A percentile compares a stretch with the other conserved stretches of the same genome.
These are phyloP conservation scores for Venturia asperata DNA, from an alignment of 2,329 filamentous ascomycete genomes.

Conservation along the genomic window DNA sequence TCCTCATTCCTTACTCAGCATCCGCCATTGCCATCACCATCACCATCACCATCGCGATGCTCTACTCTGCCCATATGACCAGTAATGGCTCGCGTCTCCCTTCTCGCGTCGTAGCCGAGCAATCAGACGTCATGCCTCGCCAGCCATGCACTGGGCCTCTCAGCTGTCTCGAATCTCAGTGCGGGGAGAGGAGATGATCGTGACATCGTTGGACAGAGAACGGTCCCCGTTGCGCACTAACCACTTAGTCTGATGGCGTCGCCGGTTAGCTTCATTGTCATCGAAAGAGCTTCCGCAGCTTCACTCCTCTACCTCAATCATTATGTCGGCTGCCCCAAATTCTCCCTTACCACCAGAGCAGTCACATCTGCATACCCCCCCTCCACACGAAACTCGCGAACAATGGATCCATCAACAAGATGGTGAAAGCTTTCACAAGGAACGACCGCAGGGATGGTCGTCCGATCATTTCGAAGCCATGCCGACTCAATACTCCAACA, in stretches of 20 bases:
- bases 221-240: neutral
- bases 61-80: neutral
- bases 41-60: neutral
- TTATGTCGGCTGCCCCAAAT: neutral
- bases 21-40: neutral
- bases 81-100: neutral
- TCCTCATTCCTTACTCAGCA: neutral
- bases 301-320: neutral
- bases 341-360: slow-evolving; percentile 1
- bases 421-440: slow-evolving; percentile 11
- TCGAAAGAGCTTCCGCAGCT: neutral
- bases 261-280: neutral
- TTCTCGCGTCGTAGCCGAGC: neutral
- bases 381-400: neutral
- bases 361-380: neutral
- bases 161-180: neutral
- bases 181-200: slow-evolving; percentile 4
- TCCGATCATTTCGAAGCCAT: slow-evolving; percentile 5
- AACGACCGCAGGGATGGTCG: neutral
- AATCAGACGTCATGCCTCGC: neutral
- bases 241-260: neutral
- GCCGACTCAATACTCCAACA: slow-evolving; percentile 1
- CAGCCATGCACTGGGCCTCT: neutral
- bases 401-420: neutral
- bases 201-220: slow-evolving; percentile 1